phyloP scores from a whole-genome alignment of 768 basidiomycete species.

The Clavulina sp. region DNA sequence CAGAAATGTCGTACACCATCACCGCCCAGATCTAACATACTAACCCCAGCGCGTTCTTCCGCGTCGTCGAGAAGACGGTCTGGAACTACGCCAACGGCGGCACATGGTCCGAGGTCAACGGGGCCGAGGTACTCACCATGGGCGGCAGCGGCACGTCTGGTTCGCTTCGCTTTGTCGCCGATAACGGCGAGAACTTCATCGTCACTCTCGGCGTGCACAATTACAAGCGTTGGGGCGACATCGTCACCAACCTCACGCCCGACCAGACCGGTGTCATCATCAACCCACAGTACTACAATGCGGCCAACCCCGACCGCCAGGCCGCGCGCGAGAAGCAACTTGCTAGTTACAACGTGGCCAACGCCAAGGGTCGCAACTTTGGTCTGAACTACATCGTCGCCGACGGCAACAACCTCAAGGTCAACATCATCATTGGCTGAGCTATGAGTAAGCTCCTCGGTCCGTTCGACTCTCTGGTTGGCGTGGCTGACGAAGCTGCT shows the following conservation, averaged over 20 bases:
- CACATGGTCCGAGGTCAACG: constrained; percentile 17
- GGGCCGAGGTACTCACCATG: constrained; percentile 18
- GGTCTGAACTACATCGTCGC: constrained; percentile 7
- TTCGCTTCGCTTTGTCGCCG: constrained; percentile 19
- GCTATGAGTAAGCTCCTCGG: too few species aligned
- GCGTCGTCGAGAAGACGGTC: constrained; percentile 20
- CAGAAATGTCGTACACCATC: constrained; percentile 13
- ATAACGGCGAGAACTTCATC: constrained; percentile 19
- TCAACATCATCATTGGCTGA: constrained; percentile 7
- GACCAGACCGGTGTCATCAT: constrained; percentile 16
- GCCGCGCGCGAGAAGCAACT: constrained; percentile 7
- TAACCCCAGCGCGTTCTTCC: constrained; percentile 15
- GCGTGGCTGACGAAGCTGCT: too few species aligned
- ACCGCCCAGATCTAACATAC: constrained; percentile 12
- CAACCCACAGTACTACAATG: constrained; percentile 18
- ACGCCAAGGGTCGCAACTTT: constrained; percentile 4
- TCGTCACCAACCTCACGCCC: constrained; percentile 18
- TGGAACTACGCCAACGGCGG: constrained; percentile 23
- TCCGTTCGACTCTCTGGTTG: too few species aligned
- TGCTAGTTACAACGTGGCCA: constrained; percentile 6
- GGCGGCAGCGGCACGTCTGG: constrained; percentile 26
- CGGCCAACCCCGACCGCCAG: not conserved
- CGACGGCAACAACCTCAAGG: constrained; percentile 10
- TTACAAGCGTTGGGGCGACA: constrained; percentile 25
- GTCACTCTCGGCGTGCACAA: constrained; percentile 25